Percentiles rank a stretch among this genome's conserved stretches.
These are phyloP conservation scores for Ceratocystis papillata DNA, from an alignment of 2,329 filamentous ascomycete species.

Conservation along the genomic window DNA sequence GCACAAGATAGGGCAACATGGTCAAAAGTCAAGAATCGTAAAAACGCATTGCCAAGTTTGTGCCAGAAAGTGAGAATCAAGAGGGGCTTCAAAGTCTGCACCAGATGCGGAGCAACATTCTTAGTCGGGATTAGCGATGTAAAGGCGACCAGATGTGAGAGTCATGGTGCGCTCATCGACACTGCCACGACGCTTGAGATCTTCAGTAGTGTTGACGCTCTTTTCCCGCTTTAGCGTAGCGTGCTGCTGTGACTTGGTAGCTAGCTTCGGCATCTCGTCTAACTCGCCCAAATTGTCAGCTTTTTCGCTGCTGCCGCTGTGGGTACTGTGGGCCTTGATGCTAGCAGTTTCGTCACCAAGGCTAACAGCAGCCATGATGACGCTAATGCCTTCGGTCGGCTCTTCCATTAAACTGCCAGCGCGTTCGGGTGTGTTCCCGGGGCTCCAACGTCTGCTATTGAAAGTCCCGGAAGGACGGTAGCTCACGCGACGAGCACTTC, in stretches of 20 bases:
- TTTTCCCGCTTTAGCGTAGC: constrained; percentile 52
- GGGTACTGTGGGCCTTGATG: constrained; percentile 41
- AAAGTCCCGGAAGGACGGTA: constrained; percentile 44
- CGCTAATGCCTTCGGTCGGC: constrained; percentile 15
- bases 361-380: constrained; percentile 24
- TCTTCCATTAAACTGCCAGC: constrained; percentile 41
- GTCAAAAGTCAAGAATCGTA: not conserved
- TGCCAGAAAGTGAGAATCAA: not conserved
- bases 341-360: constrained; percentile 37
- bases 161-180: constrained; percentile 75
- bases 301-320: constrained; percentile 49
- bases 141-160: constrained; percentile 61
- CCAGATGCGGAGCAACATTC: too few relatives aligned
- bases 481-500: constrained; percentile 41
- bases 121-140: constrained; percentile 76
- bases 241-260: constrained; percentile 48
- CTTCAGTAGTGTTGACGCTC: constrained; percentile 57
- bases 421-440: constrained; percentile 46
- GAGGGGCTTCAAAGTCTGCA: not conserved
- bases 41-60: not conserved
- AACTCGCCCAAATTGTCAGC: constrained; percentile 52
- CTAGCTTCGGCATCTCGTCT: constrained; percentile 39
- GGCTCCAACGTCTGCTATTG: constrained; percentile 40
- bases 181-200: constrained; percentile 64
- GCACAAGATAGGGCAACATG: not conserved